These are phyloP conservation scores for Anaeromyces robustus DNA, from an alignment of 192 early-diverging fungal genomes.

Conservation along the genomic window DNA sequence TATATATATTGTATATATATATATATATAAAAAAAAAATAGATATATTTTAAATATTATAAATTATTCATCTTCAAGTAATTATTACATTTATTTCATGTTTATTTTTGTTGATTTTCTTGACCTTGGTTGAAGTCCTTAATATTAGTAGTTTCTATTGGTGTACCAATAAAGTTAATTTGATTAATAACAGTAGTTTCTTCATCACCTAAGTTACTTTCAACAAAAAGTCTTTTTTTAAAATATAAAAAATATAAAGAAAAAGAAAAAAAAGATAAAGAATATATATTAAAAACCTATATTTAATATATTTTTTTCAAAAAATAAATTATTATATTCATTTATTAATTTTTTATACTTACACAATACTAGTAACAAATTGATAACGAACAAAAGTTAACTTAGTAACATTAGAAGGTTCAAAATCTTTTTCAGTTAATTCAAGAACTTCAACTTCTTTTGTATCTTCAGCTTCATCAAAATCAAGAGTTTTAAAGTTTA, in stretches of 20 bases:
- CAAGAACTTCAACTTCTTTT: slow-evolving; percentile 59
- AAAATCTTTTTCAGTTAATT: slow-evolving; percentile 52
- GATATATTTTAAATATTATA: no score
- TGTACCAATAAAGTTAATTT: background rate
- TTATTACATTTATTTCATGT: no score
- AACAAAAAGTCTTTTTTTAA: slow-evolving; percentile 44
- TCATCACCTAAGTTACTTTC: slow-evolving; percentile 69
- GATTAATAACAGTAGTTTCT: slow-evolving; percentile 48
- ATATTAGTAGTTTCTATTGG: background rate
- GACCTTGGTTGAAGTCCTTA: background rate
- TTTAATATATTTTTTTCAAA: no score
- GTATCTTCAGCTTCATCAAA: slow-evolving; percentile 77
- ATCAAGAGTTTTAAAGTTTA: slow-evolving; percentile 60
- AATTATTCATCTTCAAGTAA: no score
- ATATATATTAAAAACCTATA: no score
- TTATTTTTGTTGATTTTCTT: background rate
- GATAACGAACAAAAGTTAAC: slow-evolving; percentile 87
- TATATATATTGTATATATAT: no score
- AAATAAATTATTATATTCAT: no score
- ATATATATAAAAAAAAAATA: no score
- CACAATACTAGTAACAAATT: slow-evolving; percentile 40
- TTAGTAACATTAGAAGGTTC: slow-evolving; percentile 46
- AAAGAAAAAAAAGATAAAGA: no score
- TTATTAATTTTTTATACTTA: background rate
- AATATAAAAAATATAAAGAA: no score